Conservation (phyloP, 1,284 basidiomycete species). For the Stygiomarasmius scandens region DNA sequence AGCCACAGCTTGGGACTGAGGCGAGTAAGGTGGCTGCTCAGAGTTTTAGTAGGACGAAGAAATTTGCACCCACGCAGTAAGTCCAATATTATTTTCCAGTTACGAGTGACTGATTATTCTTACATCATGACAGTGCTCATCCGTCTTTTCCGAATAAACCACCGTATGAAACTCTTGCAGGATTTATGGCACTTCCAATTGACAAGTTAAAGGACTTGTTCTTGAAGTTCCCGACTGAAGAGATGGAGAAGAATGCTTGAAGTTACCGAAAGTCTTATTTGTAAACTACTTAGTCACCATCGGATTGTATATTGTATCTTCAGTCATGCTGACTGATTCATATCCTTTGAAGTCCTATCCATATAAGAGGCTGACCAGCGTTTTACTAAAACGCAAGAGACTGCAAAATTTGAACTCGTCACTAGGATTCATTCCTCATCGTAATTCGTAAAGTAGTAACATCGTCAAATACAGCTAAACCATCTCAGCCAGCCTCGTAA, state of each 20-base stretch:
- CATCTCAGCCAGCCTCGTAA: too few species aligned
- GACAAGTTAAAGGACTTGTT: conserved; percentile 66
- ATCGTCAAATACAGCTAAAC: too few species aligned
- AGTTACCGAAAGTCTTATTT: too few species aligned
- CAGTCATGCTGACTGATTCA: too few species aligned
- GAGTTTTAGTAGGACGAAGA: conserved; percentile 61
- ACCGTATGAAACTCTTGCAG: conserved; percentile 63
- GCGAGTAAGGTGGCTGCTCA: conserved; percentile 45
- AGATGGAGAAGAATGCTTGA: conserved; percentile 40
- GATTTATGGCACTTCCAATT: conserved; percentile 57
- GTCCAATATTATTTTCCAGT: conserved; percentile 13
- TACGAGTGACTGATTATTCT: neutral
- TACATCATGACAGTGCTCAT: conserved; percentile 41
- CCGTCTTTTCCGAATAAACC: conserved; percentile 56
- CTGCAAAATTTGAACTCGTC: too few species aligned
- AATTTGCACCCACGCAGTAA: conserved; percentile 63
- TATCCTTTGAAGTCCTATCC: too few species aligned
- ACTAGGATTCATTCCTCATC: too few species aligned
- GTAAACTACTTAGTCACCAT: too few species aligned
- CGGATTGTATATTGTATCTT: too few species aligned
- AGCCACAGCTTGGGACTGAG: conserved; percentile 45
- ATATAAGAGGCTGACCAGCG: too few species aligned
- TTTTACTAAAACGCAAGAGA: too few species aligned
- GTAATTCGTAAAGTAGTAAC: too few species aligned
- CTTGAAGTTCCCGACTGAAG: conserved; percentile 55